These are phyloP conservation scores for Panicum hallii DNA, from an alignment of 202 grass and related monocot genomes.

Conservation along the genomic window DNA sequence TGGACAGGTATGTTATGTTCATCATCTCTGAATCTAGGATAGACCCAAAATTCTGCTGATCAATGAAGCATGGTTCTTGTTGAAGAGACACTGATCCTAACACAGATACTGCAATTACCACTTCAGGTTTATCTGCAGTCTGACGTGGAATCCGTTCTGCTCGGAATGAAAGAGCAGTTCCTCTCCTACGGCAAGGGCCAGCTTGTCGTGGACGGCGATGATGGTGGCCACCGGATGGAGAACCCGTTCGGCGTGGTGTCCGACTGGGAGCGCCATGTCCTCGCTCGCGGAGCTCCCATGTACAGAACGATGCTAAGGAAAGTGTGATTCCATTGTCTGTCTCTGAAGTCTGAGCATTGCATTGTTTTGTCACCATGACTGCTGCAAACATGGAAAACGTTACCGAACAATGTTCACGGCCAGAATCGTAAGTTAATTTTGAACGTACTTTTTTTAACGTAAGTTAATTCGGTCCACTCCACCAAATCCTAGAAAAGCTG, in stretches of 20 bases:
- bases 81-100: neutral
- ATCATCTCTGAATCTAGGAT: neutral
- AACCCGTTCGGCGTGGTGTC: slow-evolving; percentile 80
- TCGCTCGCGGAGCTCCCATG: slow-evolving; percentile 79
- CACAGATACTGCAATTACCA: neutral
- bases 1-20: slow-evolving; percentile 68
- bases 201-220: slow-evolving; percentile 52
- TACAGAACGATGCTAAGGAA: slow-evolving; percentile 82
- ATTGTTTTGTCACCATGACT: neutral
- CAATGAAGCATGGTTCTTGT: slow-evolving; percentile 11
- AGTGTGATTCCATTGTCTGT: slow-evolving; percentile 13
- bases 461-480: neutral
- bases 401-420: neutral
- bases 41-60: neutral
- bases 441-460: too few species aligned
- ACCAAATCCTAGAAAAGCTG: neutral
- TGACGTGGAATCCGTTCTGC: slow-evolving; percentile 66
- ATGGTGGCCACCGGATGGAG: slow-evolving; percentile 48
- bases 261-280: slow-evolving; percentile 84
- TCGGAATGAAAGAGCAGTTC: slow-evolving; percentile 80
- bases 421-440: neutral
- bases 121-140: slow-evolving; percentile 91
- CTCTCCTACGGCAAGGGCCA: slow-evolving; percentile 57
- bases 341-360: neutral
- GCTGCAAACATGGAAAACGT: neutral